Base-by-base conservation (phyloP, 768 basidiomycete genomes). In the Leccinum disarticulatum region DNA sequence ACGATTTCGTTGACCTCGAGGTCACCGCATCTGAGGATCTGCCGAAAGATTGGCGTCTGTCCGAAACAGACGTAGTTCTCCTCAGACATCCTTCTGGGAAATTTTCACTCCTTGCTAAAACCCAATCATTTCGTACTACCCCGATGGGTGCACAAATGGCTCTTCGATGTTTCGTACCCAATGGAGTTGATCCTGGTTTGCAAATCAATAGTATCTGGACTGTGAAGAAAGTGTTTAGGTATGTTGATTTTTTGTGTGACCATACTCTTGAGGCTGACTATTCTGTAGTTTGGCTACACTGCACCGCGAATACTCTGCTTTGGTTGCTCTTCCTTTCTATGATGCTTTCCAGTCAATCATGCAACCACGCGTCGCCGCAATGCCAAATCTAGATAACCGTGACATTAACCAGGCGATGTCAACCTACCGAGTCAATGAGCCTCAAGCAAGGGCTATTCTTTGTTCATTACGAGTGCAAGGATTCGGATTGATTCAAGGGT, bases 401-500 rank as follows among this genome's bases (percentile, higher is more conserved):
- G 84, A 87, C 27, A 71, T 96, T 7, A 72, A 81, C 54, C 77
- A 82, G 56, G 81, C 87, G 9, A 94, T 95, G 88, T 68, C 77
- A 8, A 77, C 76, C 3, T 88, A 89, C 70, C 78, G 80, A 43
- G 84, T 98, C 54, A 99, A 99, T 69, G 89, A 95, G 70, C 97
- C 97, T 2, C 97, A 99, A 73, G 95, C 97, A 8, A 82, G 77
- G 35, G 97, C 97, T 9, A 93, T 99, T 41, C 71, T 91, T 14
- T 86, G 86, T 33, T 85, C 94, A 0, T 77, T 95, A 64, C 74
- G 78, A 52, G 81, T 81, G 0, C 72, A 84, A 13, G 97, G 95
- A 0, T 97, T 99, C 69, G 83, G 86, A 0, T 79, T 99, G 31
- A 95, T 99, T 57, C 97, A 99, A 82, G 97, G 97, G 96, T 95